phyloP scores from a whole-genome alignment of 345 rosid genomes.

The Lumnitzera littorea region DNA sequence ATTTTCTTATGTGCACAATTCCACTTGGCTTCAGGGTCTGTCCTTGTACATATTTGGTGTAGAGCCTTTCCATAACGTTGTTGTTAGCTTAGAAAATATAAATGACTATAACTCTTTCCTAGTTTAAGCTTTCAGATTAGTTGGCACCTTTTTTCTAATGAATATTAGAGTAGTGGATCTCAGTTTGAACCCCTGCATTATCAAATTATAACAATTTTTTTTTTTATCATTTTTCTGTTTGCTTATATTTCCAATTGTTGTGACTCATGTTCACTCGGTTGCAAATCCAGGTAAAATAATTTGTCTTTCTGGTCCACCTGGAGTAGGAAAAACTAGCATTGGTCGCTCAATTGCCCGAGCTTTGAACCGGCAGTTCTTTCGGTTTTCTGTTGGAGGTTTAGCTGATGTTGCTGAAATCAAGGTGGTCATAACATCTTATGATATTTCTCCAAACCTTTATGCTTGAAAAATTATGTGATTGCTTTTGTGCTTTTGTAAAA shows the following conservation, averaged over 20 bases:
- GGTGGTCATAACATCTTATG: slow-evolving; percentile 30
- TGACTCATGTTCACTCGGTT: neutral
- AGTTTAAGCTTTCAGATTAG: too few species aligned
- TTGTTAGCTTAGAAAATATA: too few species aligned
- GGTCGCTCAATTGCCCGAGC: slow-evolving; percentile 98
- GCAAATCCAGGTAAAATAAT: slow-evolving; percentile 82
- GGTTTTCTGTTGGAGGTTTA: slow-evolving; percentile 98
- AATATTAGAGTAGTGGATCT: too few species aligned
- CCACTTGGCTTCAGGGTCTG: too few species aligned
- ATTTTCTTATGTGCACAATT: too few species aligned
- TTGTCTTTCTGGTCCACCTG: slow-evolving; percentile 99
- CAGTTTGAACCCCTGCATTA: too few species aligned
- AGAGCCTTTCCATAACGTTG: too few species aligned
- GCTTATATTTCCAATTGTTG: slow-evolving; percentile 11
- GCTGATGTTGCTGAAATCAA: slow-evolving; percentile 99
- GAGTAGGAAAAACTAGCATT: slow-evolving; percentile 99
- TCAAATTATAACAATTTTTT: too few species aligned
- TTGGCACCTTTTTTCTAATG: too few species aligned
- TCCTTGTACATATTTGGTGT: too few species aligned
- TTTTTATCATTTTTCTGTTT: neutral
- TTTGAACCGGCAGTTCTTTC: slow-evolving; percentile 82
- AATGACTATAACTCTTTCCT: too few species aligned
- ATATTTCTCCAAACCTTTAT: neutral
- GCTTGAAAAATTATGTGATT: neutral
- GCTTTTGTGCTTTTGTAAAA: slow-evolving; percentile 3